Conservation (phyloP, 2,329 filamentous ascomycete species). For the Aspergillus oerlinghausenensis region DNA sequence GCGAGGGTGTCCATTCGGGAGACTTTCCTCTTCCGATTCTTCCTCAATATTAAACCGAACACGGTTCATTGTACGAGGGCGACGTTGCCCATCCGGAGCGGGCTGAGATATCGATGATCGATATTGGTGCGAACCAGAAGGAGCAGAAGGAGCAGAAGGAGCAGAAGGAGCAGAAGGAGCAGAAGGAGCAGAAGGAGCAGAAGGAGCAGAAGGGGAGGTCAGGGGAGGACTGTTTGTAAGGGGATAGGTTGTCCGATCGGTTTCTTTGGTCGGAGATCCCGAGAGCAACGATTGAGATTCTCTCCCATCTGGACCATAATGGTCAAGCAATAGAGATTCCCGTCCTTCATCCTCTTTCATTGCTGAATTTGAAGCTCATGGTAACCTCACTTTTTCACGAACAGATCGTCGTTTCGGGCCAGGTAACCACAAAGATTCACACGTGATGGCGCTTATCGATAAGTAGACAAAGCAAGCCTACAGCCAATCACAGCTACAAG, state of each 20-base stretch:
- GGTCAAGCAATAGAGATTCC: constrained; percentile 29
- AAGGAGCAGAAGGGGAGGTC: constrained; percentile 12
- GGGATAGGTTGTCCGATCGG: constrained; percentile 24
- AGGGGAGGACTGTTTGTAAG: constrained; percentile 18
- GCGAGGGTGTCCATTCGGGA: constrained; percentile 28
- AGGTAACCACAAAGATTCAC: constrained; percentile 12
- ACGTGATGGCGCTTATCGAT: constrained; percentile 23
- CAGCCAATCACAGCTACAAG: neutral
- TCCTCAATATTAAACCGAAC: constrained; percentile 66
- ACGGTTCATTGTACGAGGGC: constrained; percentile 60
- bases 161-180: constrained; percentile 12
- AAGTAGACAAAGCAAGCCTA: constrained; percentile 4
- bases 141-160: constrained; percentile 11
- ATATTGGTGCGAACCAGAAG: constrained; percentile 21
- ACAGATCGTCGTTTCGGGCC: constrained; percentile 21
- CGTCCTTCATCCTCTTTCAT: constrained; percentile 40
- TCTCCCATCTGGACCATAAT: constrained; percentile 23
- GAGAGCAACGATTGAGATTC: constrained; percentile 33
- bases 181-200: constrained; percentile 12
- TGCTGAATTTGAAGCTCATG: constrained; percentile 28
- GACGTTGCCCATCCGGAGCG: constrained; percentile 35
- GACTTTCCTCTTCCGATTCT: constrained; percentile 24
- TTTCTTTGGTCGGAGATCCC: constrained; percentile 24
- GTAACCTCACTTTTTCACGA: constrained; percentile 8
- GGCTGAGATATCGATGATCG: constrained; percentile 42